phyloP scores from a whole-genome alignment of 2,329 filamentous ascomycete species.

The Plectosphaerella cucumerina region DNA sequence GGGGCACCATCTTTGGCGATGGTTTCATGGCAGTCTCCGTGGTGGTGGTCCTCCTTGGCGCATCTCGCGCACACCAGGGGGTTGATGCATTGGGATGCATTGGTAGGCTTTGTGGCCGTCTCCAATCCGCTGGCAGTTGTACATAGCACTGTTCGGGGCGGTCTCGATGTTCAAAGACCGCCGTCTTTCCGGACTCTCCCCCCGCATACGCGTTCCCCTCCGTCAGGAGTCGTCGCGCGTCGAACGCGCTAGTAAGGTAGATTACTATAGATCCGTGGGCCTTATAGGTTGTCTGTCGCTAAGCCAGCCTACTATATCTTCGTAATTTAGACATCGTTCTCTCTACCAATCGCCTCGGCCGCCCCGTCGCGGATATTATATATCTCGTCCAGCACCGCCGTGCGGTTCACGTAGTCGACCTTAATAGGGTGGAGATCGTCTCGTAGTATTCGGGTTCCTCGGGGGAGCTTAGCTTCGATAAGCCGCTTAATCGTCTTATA shows the following conservation, averaged over 20 bases:
- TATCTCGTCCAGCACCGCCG: constrained; percentile 15
- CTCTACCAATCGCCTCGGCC: constrained; percentile 13
- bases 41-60: constrained; percentile 15
- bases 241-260: constrained; percentile 14
- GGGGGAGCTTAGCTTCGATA: constrained; percentile 8
- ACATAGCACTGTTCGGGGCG: constrained; percentile 21
- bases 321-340: constrained; percentile 17
- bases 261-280: constrained; percentile 20
- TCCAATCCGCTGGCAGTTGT: constrained; percentile 22
- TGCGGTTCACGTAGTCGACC: constrained; percentile 17
- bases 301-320: constrained; percentile 20
- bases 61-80: constrained; percentile 12
- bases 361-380: constrained; percentile 8
- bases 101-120: constrained; percentile 18
- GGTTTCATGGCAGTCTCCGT: constrained; percentile 7
- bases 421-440: constrained; percentile 19
- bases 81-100: constrained; percentile 21
- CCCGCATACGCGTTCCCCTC: constrained; percentile 17
- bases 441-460: constrained; percentile 13
- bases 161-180: constrained; percentile 14
- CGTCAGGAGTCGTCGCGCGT: constrained; percentile 12
- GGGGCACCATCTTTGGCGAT: constrained; percentile 10
- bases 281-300: constrained; percentile 17
- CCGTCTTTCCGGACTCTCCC: constrained; percentile 14
- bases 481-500: constrained; percentile 7